Evolutionary conservation across 2,329 filamentous ascomycete genomes (phyloP), one percentile per base, ranked within the genome.

Genomic region (Aspergillus novofumigatus): DNA sequence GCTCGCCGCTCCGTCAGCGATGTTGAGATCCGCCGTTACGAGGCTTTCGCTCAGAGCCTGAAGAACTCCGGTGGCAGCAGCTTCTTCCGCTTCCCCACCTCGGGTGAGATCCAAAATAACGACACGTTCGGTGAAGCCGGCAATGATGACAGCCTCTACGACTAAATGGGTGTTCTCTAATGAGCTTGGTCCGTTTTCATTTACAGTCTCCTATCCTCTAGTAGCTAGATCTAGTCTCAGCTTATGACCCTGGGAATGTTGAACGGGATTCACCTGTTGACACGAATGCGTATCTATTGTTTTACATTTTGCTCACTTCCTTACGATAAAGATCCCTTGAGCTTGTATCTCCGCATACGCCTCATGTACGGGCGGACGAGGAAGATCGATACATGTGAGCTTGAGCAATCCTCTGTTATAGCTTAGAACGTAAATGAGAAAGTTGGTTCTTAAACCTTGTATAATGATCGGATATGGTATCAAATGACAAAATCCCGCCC

Each of bases 41-140:
- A 99, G 83, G 93, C 94, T 4, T 99, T 99, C 70, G 90, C 93
- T 44, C 93, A 97, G 81, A 93, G 93, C 76, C 95, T 99, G 92
- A 99, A 99, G 90, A 96, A 96, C 75, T 87, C 91, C 59, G 92
- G 92, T 52, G 92, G 92, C 42, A 93, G 92, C 70, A 92, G 91
- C 67, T 97, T 94, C 85, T 99, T 99, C 90, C 92, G 95, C 78
- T 99, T 99, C 87, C 93, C 90, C 32, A 78, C 68, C 74, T 80
- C 76, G 66, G 83, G 78, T 74, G 84, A 79, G 78, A 83, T 79
- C 76, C 77, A 75, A 62, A 79, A 76, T 63, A 77, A 74, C 53
- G 79, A 79, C 67, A 77, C 85, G 51, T 92, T 94, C 68, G 92
- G 92, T 63, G 89, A 92, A 69, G 90, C 86, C 66, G 93, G 91